phyloP scores from a whole-genome alignment of 2,329 filamentous ascomycete species.

The Fusarium sp. region DNA sequence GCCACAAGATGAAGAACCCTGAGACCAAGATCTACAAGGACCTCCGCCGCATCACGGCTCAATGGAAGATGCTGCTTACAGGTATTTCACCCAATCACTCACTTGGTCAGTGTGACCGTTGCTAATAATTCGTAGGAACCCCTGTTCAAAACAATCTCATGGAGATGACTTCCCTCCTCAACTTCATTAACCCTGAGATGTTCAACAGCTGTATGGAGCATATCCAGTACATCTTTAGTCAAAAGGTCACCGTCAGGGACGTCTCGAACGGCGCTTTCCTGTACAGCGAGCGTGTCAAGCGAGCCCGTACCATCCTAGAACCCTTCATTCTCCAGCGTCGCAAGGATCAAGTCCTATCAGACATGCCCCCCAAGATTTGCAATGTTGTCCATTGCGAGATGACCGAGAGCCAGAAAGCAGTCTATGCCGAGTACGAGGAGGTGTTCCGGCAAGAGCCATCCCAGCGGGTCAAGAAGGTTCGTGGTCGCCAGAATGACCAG shows the following conservation, averaged over 20 bases:
- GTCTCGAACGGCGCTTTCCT: slow-evolving; percentile 82
- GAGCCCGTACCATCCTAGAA: slow-evolving; percentile 89
- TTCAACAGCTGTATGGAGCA: slow-evolving; percentile 80
- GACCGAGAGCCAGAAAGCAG: slow-evolving; percentile 71
- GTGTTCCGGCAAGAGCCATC: slow-evolving; percentile 70
- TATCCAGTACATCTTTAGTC: slow-evolving; percentile 86
- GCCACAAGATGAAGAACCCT: slow-evolving; percentile 90
- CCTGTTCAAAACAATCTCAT: slow-evolving; percentile 94
- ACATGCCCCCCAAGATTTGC: slow-evolving; percentile 81
- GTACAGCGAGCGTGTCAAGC: slow-evolving; percentile 83
- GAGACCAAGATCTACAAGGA: slow-evolving; percentile 82
- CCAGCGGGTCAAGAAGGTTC: slow-evolving; percentile 58
- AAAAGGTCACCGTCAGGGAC: slow-evolving; percentile 85
- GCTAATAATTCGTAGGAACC: slow-evolving; percentile 70
- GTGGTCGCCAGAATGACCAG: slow-evolving; percentile 59
- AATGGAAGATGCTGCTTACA: slow-evolving; percentile 82
- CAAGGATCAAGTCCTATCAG: slow-evolving; percentile 87
- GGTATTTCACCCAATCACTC: slow-evolving; percentile 38
- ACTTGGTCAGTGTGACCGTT: not conserved
- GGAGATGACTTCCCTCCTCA: slow-evolving; percentile 87
- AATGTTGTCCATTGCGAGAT: slow-evolving; percentile 83
- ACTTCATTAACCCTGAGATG: slow-evolving; percentile 89
- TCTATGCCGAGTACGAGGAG: slow-evolving; percentile 72
- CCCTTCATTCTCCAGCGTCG: slow-evolving; percentile 94
- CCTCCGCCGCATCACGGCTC: slow-evolving; percentile 75